These are phyloP conservation scores for Plectosphaerella cucumerina DNA, from an alignment of 2,329 filamentous ascomycete genomes.

Conservation along the genomic window DNA sequence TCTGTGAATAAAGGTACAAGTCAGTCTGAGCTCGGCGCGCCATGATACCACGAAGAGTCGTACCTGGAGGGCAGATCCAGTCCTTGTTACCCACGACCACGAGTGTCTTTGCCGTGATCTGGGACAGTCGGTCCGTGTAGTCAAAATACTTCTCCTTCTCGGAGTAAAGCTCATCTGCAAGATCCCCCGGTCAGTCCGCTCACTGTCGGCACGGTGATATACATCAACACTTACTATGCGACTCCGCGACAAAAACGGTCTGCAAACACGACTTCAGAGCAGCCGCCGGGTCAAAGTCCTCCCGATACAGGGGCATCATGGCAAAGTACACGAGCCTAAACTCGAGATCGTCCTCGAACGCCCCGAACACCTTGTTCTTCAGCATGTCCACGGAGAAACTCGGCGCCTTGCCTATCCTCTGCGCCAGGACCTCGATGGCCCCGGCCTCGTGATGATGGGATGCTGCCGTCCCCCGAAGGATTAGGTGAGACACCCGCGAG, in stretches of 20 bases:
- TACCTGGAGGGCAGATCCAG: conserved; percentile 34
- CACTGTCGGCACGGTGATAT: neutral
- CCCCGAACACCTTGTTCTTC: conserved; percentile 30
- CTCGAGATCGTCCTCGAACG: conserved; percentile 30
- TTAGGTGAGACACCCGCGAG: conserved; percentile 22
- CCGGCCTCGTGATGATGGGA: conserved; percentile 32
- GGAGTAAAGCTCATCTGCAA: conserved; percentile 28
- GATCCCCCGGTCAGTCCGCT: neutral
- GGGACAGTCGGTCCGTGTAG: conserved; percentile 22
- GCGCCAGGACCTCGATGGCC: conserved; percentile 24
- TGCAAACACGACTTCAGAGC: conserved; percentile 22
- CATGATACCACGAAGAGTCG: neutral
- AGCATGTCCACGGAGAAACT: conserved; percentile 31
- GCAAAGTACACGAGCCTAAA: conserved; percentile 32
- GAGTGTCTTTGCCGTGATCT: conserved; percentile 27
- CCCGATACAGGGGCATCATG: conserved; percentile 29
- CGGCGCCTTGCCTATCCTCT: conserved; percentile 25
- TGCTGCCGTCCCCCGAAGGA: conserved; percentile 30
- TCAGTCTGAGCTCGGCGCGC: neutral
- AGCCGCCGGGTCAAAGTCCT: conserved; percentile 26
- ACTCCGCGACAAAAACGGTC: conserved; percentile 28
- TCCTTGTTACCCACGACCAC: conserved; percentile 31
- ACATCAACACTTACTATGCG: conserved; percentile 26
- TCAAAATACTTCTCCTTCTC: conserved; percentile 32
- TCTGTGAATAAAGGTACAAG: conserved; percentile 14